Base-by-base conservation (phyloP, 2,329 filamentous ascomycete genomes). In the Phyllachora maydis region DNA sequence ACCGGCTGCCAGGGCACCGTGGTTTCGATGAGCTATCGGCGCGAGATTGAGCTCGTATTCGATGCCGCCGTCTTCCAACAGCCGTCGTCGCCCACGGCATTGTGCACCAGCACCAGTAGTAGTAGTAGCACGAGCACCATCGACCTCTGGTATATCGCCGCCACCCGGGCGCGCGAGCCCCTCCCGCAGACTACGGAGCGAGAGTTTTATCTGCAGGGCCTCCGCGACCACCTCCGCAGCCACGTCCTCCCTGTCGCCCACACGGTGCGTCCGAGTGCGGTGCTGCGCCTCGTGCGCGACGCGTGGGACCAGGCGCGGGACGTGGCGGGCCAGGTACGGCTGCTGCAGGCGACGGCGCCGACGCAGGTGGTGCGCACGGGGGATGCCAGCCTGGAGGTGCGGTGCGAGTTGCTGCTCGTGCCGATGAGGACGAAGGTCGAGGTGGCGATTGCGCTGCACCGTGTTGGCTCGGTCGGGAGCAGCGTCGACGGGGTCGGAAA, bases 201-300 rank as follows among this genome's bases (percentile, higher is more conserved):
- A 34, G 69, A 75, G 18, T 83, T 83, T 47, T 78, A 82, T 40
- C 49, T 85, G 6, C 65, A 76, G 36, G 64, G 68, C 35, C 68
- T 83, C 28, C 62, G 70, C 20, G 70, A 76, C 27, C 61, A 72
- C 27, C 50, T 78, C 19, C 65, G 72, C 22, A 60, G 54, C 2
- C 45, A 14, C 11, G 11, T 14, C 8, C 20, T 79, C 19, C n/a
- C n/a, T n/a, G n/a, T n/a, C n/a, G 16, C 16, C 16, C 50, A 54
- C 26, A 49, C 55, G 22, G 72, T 63, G 0, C 52, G 53, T 23
- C 50, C 73, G 14, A 53, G 56, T 10, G 50, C 55, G 16, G 51
- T 85, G 14, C 54, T 85, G 10, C 34, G 40, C 4, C 49, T 64
- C 10, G 62, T 82, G 20, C 59, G 61, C 31, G 47, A 41, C 3